These are phyloP conservation scores for Austroboletus eburneus DNA, from an alignment of 768 basidiomycete species.

Conservation along the genomic window DNA sequence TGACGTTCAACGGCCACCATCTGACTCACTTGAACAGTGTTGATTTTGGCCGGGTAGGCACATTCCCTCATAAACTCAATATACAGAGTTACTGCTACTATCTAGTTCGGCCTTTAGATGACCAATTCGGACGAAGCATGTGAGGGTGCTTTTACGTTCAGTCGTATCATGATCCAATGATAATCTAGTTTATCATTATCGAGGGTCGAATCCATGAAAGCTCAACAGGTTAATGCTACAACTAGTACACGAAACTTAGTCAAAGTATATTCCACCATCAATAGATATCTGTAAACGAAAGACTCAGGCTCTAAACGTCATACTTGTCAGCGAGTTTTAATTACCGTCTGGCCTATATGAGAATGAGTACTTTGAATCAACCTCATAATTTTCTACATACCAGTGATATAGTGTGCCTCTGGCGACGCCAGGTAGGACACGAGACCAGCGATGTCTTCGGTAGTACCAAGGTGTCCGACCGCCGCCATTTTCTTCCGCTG, in stretches of 20 bases:
- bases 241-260: slow-evolving; percentile 17
- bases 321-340: neutral
- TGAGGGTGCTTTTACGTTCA: too few relatives aligned
- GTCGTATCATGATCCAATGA: too few relatives aligned
- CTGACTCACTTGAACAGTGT: too few relatives aligned
- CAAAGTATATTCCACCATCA: slow-evolving; percentile 24
- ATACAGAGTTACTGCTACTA: too few relatives aligned
- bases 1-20: too few relatives aligned
- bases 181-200: too few relatives aligned
- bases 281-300: slow-evolving; percentile 16
- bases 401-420: slow-evolving; percentile 34
- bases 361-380: neutral
- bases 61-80: too few relatives aligned
- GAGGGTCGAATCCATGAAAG: too few relatives aligned
- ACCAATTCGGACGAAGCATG: too few relatives aligned
- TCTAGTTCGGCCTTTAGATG: too few relatives aligned
- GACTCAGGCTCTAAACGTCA: neutral
- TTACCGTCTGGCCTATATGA: slow-evolving; percentile 26
- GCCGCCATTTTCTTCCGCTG: slow-evolving; percentile 12
- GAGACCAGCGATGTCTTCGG: slow-evolving; percentile 34
- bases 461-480: slow-evolving; percentile 20
- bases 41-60: too few relatives aligned
- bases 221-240: too few relatives aligned
- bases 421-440: slow-evolving; percentile 35
- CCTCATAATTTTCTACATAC: slow-evolving; percentile 8